A percentile compares a stretch with the other conserved stretches of the same genome.
Conservation (phyloP, 495 filamentous ascomycete species). For the Aspergillus cristatus region DNA sequence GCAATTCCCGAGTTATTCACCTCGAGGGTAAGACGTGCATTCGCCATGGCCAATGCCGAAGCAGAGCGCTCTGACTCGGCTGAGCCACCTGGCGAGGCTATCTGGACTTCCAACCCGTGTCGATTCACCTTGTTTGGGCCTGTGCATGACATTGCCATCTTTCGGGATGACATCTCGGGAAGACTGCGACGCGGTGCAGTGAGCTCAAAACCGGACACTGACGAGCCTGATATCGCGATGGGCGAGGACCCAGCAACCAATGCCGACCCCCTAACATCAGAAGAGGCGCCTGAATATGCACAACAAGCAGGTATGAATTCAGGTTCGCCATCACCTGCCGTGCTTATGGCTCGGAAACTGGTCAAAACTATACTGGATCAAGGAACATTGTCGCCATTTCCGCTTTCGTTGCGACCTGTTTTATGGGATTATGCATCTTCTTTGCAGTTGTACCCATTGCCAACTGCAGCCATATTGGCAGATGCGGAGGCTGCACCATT, state of each 20-base stretch:
- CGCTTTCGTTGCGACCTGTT: slow-evolving; percentile 61
- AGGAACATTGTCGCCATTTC: slow-evolving; percentile 79
- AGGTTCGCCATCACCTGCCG: slow-evolving; percentile 35
- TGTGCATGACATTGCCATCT: slow-evolving; percentile 72
- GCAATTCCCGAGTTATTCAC: slow-evolving; percentile 81
- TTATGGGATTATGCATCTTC: slow-evolving; percentile 77
- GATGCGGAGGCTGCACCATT: slow-evolving; percentile 76
- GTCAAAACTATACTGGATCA: slow-evolving; percentile 93
- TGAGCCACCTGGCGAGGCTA: slow-evolving; percentile 53
- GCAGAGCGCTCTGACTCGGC: slow-evolving; percentile 30
- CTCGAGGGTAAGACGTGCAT: slow-evolving; percentile 66
- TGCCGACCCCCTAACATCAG: slow-evolving; percentile 4
- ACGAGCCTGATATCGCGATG: slow-evolving; percentile 12
- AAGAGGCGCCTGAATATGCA: slow-evolving; percentile 5
- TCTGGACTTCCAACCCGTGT: slow-evolving; percentile 84
- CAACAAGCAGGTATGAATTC: slow-evolving; percentile 10
- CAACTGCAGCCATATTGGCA: slow-evolving; percentile 69
- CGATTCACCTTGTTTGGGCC: slow-evolving; percentile 76
- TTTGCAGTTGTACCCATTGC: slow-evolving; percentile 77
- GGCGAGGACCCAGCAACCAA: slow-evolving; percentile 10
- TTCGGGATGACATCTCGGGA: slow-evolving; percentile 75
- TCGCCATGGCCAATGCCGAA: slow-evolving; percentile 65
- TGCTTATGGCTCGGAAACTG: slow-evolving; percentile 62
- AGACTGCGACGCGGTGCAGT: slow-evolving; percentile 68
- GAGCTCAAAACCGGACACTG: slow-evolving; percentile 29